A percentile compares a stretch with the other conserved stretches of the same genome.
These are phyloP conservation scores for Daldinia eschscholtzii DNA, from an alignment of 2,329 filamentous ascomycete genomes.

Conservation along the genomic window DNA sequence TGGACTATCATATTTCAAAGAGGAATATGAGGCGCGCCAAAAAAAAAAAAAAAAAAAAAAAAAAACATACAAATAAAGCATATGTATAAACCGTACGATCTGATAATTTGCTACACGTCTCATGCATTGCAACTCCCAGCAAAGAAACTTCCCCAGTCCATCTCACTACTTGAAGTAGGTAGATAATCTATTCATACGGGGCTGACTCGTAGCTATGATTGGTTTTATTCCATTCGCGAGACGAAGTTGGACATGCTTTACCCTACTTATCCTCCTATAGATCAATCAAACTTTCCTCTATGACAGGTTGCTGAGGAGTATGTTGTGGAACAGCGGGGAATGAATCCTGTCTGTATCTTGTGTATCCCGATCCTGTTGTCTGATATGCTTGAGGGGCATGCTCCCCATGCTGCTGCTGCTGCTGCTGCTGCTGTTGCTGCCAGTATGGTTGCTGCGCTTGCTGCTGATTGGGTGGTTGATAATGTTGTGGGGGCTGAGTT, in stretches of 20 bases:
- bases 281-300: constrained; percentile 86
- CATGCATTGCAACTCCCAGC: not conserved
- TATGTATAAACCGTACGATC: not conserved
- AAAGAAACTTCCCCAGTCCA: not conserved
- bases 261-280: constrained; percentile 59
- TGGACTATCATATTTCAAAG: not conserved
- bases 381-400: constrained; percentile 57
- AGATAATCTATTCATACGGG: not conserved
- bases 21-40: not conserved
- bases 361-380: constrained; percentile 55
- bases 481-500: constrained; percentile 51
- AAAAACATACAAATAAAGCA: no score
- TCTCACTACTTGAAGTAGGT: not conserved
- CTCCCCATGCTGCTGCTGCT: constrained; percentile 63
- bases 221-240: constrained; percentile 5
- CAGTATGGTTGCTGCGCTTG: constrained; percentile 62
- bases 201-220: constrained; percentile 1
- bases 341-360: constrained; percentile 68
- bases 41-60: not conserved
- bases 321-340: constrained; percentile 77
- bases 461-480: constrained; percentile 52
- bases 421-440: constrained; percentile 64
- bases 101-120: not conserved
- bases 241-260: not conserved
- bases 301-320: constrained; percentile 67